Percentiles rank a stretch among this genome's conserved stretches.
Conservation (phyloP, 768 basidiomycete species). For the Sutorius australiensis region DNA sequence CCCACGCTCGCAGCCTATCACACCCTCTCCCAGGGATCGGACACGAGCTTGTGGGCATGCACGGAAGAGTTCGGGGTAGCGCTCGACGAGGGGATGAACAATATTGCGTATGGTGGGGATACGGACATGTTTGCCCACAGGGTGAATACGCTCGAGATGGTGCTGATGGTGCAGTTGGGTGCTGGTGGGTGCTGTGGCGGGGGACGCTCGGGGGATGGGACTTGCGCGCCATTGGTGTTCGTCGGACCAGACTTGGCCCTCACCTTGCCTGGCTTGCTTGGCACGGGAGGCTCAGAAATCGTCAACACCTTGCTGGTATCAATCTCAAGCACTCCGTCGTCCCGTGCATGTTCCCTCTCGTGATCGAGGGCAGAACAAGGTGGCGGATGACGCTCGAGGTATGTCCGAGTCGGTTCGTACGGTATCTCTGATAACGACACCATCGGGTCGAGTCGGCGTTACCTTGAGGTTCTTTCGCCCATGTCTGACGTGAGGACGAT, state of each 20-base stretch:
- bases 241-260: not conserved
- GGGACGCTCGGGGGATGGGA: slow-evolving; percentile 58
- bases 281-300: slow-evolving; percentile 11
- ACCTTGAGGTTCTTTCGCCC: too few relatives aligned
- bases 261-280: not conserved
- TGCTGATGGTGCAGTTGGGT: slow-evolving; percentile 55
- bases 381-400: too few relatives aligned
- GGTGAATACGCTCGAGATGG: slow-evolving; percentile 56
- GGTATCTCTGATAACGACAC: too few relatives aligned
- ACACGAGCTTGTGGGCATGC: slow-evolving; percentile 34
- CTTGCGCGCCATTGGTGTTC: not conserved
- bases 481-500: too few relatives aligned
- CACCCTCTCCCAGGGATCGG: slow-evolving; percentile 23
- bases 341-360: slow-evolving; percentile 56
- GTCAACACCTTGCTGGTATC: slow-evolving; percentile 30
- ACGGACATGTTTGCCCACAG: slow-evolving; percentile 64
- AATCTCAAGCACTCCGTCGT: slow-evolving; percentile 82
- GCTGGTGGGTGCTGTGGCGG: slow-evolving; percentile 54
- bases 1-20: slow-evolving; percentile 56
- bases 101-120: slow-evolving; percentile 61
- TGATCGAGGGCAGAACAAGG: too few relatives aligned
- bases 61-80: slow-evolving; percentile 42
- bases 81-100: slow-evolving; percentile 39
- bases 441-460: too few relatives aligned
- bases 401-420: too few relatives aligned